phyloP scores from a whole-genome alignment of 495 filamentous ascomycete genomes.

The Emericellopsis terricola region DNA sequence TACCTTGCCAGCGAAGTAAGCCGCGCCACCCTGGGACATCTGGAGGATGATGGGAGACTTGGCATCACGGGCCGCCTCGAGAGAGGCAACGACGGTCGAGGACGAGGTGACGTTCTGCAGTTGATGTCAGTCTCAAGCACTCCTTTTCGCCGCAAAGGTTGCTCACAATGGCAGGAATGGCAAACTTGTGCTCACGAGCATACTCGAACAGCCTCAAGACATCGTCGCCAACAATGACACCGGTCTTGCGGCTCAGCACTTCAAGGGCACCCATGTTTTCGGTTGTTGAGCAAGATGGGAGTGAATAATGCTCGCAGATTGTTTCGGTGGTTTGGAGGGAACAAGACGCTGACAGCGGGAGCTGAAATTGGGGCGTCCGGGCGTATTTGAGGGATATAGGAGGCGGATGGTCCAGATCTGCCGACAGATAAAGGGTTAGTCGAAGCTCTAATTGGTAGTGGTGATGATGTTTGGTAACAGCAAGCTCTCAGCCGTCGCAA shows the following conservation, averaged over 20 bases:
- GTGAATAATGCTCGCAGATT: slow-evolving; percentile 3
- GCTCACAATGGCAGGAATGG: slow-evolving; percentile 80
- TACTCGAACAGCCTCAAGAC: slow-evolving; percentile 74
- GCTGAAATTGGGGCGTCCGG: no score
- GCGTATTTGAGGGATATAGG: no score
- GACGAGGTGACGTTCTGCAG: slow-evolving; percentile 71
- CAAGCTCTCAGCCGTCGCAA: no score
- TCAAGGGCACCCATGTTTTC: slow-evolving; percentile 45
- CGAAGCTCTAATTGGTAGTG: no score
- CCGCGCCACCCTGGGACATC: slow-evolving; percentile 81
- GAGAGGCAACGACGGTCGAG: slow-evolving; percentile 68
- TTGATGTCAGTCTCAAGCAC: background rate
- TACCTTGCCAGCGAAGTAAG: slow-evolving; percentile 86
- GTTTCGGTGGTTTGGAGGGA: no score
- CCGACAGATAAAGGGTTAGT: no score
- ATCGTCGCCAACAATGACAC: slow-evolving; percentile 79
- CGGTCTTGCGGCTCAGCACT: slow-evolving; percentile 55
- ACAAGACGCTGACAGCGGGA: no score
- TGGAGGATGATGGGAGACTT: slow-evolving; percentile 84
- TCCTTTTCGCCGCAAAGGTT: no score
- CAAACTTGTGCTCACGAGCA: slow-evolving; percentile 66
- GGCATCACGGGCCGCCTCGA: slow-evolving; percentile 83
- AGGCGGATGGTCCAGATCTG: no score
- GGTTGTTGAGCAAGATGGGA: slow-evolving; percentile 6
- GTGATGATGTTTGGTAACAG: no score